Conservation (phyloP, 2,329 filamentous ascomycete genomes). For the Davidsoniella eucalypti region DNA sequence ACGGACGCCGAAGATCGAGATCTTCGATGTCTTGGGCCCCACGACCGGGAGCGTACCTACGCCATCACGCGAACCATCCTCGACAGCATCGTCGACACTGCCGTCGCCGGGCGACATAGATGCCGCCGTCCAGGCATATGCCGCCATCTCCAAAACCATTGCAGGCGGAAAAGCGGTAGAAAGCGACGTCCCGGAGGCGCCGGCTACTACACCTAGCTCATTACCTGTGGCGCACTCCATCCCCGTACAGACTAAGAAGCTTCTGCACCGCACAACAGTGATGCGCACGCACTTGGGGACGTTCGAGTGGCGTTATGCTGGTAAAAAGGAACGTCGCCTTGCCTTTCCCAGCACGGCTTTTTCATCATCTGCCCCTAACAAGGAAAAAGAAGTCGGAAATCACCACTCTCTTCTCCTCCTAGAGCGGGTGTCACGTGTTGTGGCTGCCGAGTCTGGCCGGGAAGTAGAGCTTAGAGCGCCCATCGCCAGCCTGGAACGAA, state of each 20-base stretch:
- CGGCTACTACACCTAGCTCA: conserved; percentile 3
- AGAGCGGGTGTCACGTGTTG: conserved; percentile 27
- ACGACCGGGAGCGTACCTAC: not conserved
- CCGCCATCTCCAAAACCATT: not conserved
- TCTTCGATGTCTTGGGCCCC: not conserved
- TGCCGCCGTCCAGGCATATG: conserved; percentile 2
- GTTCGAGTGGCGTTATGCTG: conserved; percentile 40
- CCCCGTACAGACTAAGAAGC: conserved; percentile 17
- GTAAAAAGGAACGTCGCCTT: conserved; percentile 28
- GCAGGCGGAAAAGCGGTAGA: no score
- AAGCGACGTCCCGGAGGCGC: no score
- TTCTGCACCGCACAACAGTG: conserved; percentile 22
- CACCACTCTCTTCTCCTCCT: conserved; percentile 31
- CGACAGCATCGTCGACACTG: conserved; percentile 12
- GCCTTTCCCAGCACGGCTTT: conserved; percentile 16
- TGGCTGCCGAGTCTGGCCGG: conserved; percentile 16
- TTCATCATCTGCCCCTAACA: no score
- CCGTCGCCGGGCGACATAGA: conserved; percentile 10
- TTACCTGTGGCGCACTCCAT: conserved; percentile 10
- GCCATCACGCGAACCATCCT: not conserved
- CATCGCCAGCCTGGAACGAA: conserved; percentile 30
- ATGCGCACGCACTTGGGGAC: conserved; percentile 32
- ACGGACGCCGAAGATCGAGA: conserved; percentile 30
- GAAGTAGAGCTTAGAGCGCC: conserved; percentile 17
- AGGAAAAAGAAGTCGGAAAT: no score